These are phyloP conservation scores for Starmerella potacharoeniae DNA, from an alignment of 805 yeast genomes.

Conservation along the genomic window DNA sequence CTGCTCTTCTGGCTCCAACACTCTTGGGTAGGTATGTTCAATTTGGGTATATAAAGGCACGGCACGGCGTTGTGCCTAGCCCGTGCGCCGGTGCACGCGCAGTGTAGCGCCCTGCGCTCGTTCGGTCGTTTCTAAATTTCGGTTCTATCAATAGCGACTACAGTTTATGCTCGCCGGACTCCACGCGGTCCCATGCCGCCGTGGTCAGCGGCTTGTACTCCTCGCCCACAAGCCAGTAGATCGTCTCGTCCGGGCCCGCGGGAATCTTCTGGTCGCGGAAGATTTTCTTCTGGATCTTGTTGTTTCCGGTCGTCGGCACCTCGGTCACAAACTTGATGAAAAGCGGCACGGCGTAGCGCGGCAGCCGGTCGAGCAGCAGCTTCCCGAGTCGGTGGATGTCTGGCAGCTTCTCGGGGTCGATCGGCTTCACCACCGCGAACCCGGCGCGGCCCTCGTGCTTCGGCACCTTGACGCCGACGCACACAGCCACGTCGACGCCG, in stretches of 20 bases:
- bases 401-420: slow-evolving; percentile 29
- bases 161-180: slow-evolving; percentile 25
- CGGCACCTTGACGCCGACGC: slow-evolving; percentile 81
- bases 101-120: too few species aligned
- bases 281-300: slow-evolving; percentile 70
- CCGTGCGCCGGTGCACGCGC: background rate
- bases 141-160: slow-evolving; percentile 4
- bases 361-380: slow-evolving; percentile 39
- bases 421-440: slow-evolving; percentile 60
- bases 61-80: background rate
- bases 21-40: too few species aligned
- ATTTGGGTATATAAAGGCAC: too few species aligned
- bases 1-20: too few species aligned
- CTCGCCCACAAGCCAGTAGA: slow-evolving; percentile 58
- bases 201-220: slow-evolving; percentile 46
- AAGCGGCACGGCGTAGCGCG: slow-evolving; percentile 76
- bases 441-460: slow-evolving; percentile 94
- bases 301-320: slow-evolving; percentile 64
- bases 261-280: slow-evolving; percentile 31
- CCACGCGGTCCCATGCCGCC: slow-evolving; percentile 40
- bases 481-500: slow-evolving; percentile 46
- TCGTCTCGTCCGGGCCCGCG: slow-evolving; percentile 34
- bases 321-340: slow-evolving; percentile 56
- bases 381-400: slow-evolving; percentile 33
- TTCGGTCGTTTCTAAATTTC: too few species aligned